Evolutionary conservation across 2,329 filamentous ascomycete genomes (phyloP).

Genomic region (Orbilia ellipsospora): DNA sequence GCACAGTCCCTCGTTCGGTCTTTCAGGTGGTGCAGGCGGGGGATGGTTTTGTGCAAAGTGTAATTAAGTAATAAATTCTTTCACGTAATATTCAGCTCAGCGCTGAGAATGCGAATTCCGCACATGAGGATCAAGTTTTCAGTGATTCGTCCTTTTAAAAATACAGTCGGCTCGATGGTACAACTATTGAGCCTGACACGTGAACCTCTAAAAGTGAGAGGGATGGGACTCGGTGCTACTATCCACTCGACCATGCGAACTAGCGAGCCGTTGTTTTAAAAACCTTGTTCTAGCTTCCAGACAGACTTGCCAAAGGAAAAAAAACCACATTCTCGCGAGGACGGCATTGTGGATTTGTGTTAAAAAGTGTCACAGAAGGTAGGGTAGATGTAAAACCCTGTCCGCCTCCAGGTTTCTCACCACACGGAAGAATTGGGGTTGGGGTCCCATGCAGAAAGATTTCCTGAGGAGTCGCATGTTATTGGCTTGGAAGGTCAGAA

Average conservation of each 20-base stretch:
- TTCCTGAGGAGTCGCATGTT: constrained; percentile 7
- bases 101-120: too few relatives aligned
- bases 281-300: constrained; percentile 52
- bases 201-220: constrained; percentile 19
- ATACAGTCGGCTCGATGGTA: too few relatives aligned
- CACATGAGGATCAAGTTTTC: too few relatives aligned
- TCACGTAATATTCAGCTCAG: constrained; percentile 42
- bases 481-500: constrained; percentile 29
- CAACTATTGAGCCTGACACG: constrained; percentile 24
- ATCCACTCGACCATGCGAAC: constrained; percentile 46
- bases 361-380: constrained; percentile 42
- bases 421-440: constrained; percentile 51
- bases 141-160: too few relatives aligned
- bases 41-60: constrained; percentile 44
- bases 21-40: constrained; percentile 40
- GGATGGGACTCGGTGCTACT: constrained; percentile 17
- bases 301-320: constrained; percentile 41
- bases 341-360: constrained; percentile 45
- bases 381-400: constrained; percentile 36
- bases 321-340: constrained; percentile 22
- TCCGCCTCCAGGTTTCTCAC: constrained; percentile 33
- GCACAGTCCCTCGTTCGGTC: constrained; percentile 53
- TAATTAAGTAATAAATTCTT: constrained; percentile 51
- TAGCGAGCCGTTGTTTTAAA: constrained; percentile 56
- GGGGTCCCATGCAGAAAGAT: constrained; percentile 37